phyloP scores from a whole-genome alignment of 2,329 filamentous ascomycete species.

The Westerdykella aurantiaca region DNA sequence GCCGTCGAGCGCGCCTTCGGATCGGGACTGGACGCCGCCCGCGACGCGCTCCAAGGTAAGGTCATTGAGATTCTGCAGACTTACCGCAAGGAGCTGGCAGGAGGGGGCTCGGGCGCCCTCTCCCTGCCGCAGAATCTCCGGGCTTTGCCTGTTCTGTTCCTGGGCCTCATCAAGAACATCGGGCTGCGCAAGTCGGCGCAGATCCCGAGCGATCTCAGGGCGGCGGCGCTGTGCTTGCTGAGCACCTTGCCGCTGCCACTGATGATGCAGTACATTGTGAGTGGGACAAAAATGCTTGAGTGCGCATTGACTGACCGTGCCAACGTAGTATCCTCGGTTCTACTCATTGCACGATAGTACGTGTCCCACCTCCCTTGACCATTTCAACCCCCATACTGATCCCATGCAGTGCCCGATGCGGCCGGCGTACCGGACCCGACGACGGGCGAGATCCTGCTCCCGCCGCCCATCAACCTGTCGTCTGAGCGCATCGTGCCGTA shows the following conservation, averaged over 20 bases:
- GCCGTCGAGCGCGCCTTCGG: conserved; percentile 86
- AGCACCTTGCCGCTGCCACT: conserved; percentile 88
- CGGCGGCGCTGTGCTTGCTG: conserved; percentile 86
- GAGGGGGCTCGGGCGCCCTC: conserved; percentile 90
- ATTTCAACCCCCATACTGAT: conserved; percentile 44
- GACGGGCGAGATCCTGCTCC: conserved; percentile 84
- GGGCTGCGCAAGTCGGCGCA: conserved; percentile 37
- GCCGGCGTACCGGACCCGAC: conserved; percentile 78
- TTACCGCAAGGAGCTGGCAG: conserved; percentile 93
- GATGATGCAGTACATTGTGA: conserved; percentile 76
- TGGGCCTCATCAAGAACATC: conserved; percentile 93
- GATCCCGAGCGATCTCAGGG: conserved; percentile 63
- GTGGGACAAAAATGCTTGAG: background rate
- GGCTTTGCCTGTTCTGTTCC: conserved; percentile 80
- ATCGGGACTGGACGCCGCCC: conserved; percentile 80
- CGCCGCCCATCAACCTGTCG: conserved; percentile 76
- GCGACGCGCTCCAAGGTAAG: conserved; percentile 87
- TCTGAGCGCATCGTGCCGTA: conserved; percentile 84
- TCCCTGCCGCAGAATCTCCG: conserved; percentile 93
- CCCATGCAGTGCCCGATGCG: conserved; percentile 92
- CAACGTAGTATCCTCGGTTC: background rate
- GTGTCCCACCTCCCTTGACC: background rate
- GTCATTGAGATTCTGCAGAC: conserved; percentile 87
- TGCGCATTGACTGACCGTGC: background rate
- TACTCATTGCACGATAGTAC: background rate